Base-by-base conservation (phyloP, 257 asterid species). In the Lycium ferocissimum region DNA sequence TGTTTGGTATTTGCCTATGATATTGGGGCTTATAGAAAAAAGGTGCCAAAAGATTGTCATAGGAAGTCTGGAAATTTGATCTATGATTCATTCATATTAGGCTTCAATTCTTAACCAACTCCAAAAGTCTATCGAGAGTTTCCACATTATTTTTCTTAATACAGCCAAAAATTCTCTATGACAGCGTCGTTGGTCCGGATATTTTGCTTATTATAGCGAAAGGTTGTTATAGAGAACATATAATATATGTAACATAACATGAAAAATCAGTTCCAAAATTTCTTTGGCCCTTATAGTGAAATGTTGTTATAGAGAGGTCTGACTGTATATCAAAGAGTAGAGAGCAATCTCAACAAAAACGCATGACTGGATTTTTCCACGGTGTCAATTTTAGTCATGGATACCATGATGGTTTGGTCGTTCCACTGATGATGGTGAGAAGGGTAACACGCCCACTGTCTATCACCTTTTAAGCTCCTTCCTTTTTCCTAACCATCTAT, bases 341-440 rank as follows among this genome's bases (percentile, higher is more conserved):
- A 47, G 45, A 22, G 33, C 20, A 47, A 73, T 73, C 20, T 45
- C 81, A 73, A 47, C 40, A 20, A 47, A 73, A 12, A 40, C 2
- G 61, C 43, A 73, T 47, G 81, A 73, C 2, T 47, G 81, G 40
- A 75, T 75, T 75, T 6, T 4, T 75, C 0, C 0, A 75, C 0
- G 9, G 81, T 75, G 62, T 75, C 43, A 75, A 7, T 75, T 12
- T 22, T 75, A 22, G 4, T 75, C 13, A 49, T 49, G 13, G 2
- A 13, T 75, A 49, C 12, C 45, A 75, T 75, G 81, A 75, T 22
- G 8, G 20, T 75, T 70, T 75, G 81, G 45, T 22, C 2, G 62
- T 75, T 7, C 81, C 59, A 7, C n/a, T 12, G 11, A 75, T 49
- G 61, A 75, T 75, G 43, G 81, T 75, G 81, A 49, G 43, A 49